phyloP scores from a whole-genome alignment of 805 yeast species.

The Ogataea sp. region DNA sequence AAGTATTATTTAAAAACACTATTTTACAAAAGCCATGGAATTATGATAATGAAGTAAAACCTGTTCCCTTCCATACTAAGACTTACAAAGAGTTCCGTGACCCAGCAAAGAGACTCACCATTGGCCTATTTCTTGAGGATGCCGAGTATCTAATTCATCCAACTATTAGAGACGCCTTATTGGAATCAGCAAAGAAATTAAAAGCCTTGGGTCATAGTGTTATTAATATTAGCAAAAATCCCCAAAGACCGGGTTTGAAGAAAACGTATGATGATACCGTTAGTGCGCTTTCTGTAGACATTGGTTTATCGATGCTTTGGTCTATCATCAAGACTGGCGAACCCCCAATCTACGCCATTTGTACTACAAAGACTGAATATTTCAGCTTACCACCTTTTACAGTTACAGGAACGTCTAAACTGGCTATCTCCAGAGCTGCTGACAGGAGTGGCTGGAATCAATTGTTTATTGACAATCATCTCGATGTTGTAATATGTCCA shows the following conservation, averaged over 20 bases:
- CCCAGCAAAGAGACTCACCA: conserved; percentile 27
- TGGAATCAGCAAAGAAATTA: neutral
- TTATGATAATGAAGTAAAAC: neutral
- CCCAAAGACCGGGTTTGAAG: neutral
- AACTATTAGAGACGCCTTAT: conserved; percentile 27
- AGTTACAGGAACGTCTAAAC: neutral
- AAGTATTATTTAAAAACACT: conserved; percentile 33
- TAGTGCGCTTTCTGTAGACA: neutral
- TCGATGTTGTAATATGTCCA: conserved; percentile 10
- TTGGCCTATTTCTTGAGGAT: conserved; percentile 46
- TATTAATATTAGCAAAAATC: neutral
- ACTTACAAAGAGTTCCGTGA: neutral
- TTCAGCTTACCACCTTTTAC: conserved; percentile 7
- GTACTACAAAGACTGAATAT: conserved; percentile 1
- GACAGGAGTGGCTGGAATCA: conserved; percentile 4
- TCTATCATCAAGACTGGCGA: conserved; percentile 4
- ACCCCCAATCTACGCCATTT: conserved; percentile 3
- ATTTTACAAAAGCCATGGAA: conserved; percentile 15
- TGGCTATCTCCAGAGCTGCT: neutral
- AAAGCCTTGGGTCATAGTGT: neutral
- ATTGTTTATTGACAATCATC: conserved; percentile 2
- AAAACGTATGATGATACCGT: neutral
- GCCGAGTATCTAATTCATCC: conserved; percentile 49
- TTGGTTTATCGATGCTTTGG: neutral
- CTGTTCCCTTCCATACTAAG: neutral